A percentile compares a stretch with the other conserved stretches of the same genome.
Evolutionary conservation across 805 yeast species (phyloP).

Genomic region (Saturnispora serradocipensis): DNA sequence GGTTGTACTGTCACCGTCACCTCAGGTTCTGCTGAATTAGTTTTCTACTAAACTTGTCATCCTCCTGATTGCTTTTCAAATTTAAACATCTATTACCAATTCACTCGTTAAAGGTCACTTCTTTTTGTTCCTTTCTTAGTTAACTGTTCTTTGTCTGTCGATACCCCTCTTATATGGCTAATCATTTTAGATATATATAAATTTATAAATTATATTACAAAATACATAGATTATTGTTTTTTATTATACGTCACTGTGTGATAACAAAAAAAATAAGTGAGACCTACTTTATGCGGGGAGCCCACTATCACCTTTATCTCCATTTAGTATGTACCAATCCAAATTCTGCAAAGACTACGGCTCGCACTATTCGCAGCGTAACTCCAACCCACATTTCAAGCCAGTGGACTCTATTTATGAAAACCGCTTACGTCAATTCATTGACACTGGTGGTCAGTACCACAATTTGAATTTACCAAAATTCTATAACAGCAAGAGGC

Average conservation of each 20-base stretch:
- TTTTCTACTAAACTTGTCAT: conserved; percentile 39
- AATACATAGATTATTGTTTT: not conserved
- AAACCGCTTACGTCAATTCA: conserved; percentile 67
- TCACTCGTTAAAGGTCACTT: not conserved
- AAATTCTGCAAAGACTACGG: not conserved
- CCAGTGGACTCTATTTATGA: conserved; percentile 70
- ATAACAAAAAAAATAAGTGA: not conserved
- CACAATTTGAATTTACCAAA: conserved; percentile 65
- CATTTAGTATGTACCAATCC: conserved; percentile 3
- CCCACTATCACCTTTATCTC: not conserved
- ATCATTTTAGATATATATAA: not conserved
- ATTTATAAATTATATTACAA: not conserved
- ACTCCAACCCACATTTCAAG: conserved; percentile 55
- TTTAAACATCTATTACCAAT: not conserved
- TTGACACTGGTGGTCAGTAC: conserved; percentile 67
- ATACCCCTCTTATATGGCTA: not conserved
- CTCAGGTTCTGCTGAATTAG: conserved; percentile 75
- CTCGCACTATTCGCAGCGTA: conserved; percentile 30
- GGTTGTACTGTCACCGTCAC: conserved; percentile 95
- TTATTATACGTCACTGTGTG: not conserved
- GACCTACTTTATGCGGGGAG: not conserved
- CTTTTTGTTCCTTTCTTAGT: not conserved
- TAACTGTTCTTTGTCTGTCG: not conserved
- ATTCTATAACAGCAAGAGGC: conserved; percentile 58
- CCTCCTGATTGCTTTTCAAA: not conserved